A percentile compares a stretch with the other conserved stretches of the same genome.
phyloP scores from a whole-genome alignment of 2,329 filamentous ascomycete species.

The Stachybotrys elegans region DNA sequence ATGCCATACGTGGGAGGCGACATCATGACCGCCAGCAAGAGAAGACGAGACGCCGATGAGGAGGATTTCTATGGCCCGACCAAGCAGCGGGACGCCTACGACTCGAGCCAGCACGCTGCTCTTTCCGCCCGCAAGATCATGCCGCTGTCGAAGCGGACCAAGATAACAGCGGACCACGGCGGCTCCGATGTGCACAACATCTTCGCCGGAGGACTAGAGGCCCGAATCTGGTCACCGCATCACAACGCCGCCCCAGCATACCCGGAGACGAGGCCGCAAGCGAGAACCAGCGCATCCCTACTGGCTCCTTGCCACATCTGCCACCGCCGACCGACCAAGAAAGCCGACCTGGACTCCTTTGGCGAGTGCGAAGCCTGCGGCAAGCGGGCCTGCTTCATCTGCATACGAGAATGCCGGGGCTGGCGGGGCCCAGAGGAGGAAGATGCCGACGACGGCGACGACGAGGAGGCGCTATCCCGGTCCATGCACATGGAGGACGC shows the following conservation, averaged over 20 bases:
- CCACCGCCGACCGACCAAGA: conserved; percentile 59
- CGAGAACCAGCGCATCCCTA: conserved; percentile 14
- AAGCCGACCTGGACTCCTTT: conserved; percentile 61
- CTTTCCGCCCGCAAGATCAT: conserved; percentile 22
- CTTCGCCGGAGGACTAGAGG: background rate
- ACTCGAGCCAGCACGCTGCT: conserved; percentile 19
- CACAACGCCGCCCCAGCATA: too few species aligned
- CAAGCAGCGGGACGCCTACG: conserved; percentile 18
- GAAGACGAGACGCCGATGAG: conserved; percentile 25
- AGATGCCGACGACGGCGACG: conserved; percentile 14
- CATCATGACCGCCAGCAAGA: conserved; percentile 26
- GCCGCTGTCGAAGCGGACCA: conserved; percentile 24
- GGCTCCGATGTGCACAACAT: background rate
- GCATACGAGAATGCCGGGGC: conserved; percentile 57
- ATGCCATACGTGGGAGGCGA: conserved; percentile 32
- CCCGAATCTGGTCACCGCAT: background rate
- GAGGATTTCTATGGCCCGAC: conserved; percentile 18
- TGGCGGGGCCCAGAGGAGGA: conserved; percentile 26
- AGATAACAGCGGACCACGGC: conserved; percentile 17
- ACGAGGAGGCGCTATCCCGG: conserved; percentile 31
- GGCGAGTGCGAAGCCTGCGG: conserved; percentile 59
- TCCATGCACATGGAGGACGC: conserved; percentile 49
- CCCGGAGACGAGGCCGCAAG: background rate
- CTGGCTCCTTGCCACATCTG: conserved; percentile 63
- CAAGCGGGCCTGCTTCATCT: conserved; percentile 63